Evolutionary conservation across 75 land plant species (phyloP), one percentile per base, ranked within the genome.

Genomic region (Selaginella tamariscina): DNA sequence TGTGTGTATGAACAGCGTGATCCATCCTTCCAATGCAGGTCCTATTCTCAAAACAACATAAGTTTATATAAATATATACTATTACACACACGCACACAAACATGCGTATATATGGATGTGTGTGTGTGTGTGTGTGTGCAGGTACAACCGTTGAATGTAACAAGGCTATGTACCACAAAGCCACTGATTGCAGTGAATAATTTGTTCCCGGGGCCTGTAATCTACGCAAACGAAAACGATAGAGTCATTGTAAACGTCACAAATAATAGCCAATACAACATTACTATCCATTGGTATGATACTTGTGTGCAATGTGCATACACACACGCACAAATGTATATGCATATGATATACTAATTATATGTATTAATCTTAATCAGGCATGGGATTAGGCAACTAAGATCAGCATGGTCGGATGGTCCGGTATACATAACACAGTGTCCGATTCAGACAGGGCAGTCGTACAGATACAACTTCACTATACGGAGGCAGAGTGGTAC

Each of bases 141-240:
- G 91, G 73, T 88, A 18, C 5, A 60, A 33, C 29, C 82, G 59
- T 49, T 78, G 64, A 88, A 71, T 31, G 64, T 72, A 44, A 75
- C 78, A 24, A 56, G 69, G 54, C 64, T 75, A 18, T 72, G 73
- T 54, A 59, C 75, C 2, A 73, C 79, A 57, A 73, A 70, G 82
- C 56, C 31, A 20, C 54, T 76, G 31, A 31, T 76, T 1, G 66
- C 59, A 1, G 75, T 80, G 24, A 80, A 76, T 29, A 72, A 75
- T 11, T 72, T 69, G 21, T 73, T 76, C 54, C 82, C 79, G 31
- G 78, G 79, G n/a, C 78, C 79, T 26, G 33, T 32, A 2, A 56
- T 76, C 1, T 62, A 32, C 62, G 82, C 78, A 0, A 59, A 65
- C 0, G 78, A 76, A 67, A 75, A 74, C 1, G 82, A 76, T 56